Base-by-base conservation (phyloP, 305 asterid species). In the Galium porrigens region DNA sequence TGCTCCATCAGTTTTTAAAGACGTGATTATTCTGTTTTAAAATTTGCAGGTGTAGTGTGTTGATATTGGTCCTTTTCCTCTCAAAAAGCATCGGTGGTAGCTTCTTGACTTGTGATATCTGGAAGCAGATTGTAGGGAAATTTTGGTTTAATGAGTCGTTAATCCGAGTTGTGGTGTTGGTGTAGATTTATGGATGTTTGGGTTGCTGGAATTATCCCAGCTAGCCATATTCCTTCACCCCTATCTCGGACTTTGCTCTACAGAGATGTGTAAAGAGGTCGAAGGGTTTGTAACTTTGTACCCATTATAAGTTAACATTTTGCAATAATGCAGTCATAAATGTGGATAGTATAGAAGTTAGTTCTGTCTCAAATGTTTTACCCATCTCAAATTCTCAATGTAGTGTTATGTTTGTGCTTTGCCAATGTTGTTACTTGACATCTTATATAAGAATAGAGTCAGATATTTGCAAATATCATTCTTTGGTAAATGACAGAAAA, bases 1-100 rank as follows among this genome's bases (percentile, higher is more conserved):
- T 17, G 57, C 0, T 29, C n/a, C 57, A 39, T 41, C 10, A 6
- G 29, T 68, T 8, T 48, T 15, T 11, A 14, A 44, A 20, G 29
- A n/a, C 37, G 4, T 42, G 7, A 0, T 56, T 15, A 14, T 7
- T 49, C 51, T 36, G 34, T 12, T 44, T 44, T 44, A 44, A 44
- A 44, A 12, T 61, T 55, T 71, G 71, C 65, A 72, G 72, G 65
- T 61, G 42, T 61, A 22, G 41, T 61, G 32, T 58, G 27, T 60
- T 18, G 52, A 53, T 54, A 33, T 51, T 55, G 32, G 55, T 25
- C 52, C 51, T 3, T 69, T 41, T n/a, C 68, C 55, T 53, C 11
- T n/a, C 27, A 6, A 2, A 60, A 18, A 27, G 54, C 60, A 25
- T 68, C 62, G 37, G 66, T 66, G 73, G 72, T 54, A 61, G 57